Percentiles rank a stretch among this genome's conserved stretches.
Conservation (phyloP, 2,329 filamentous ascomycete species). For the Penicillium sp. region DNA sequence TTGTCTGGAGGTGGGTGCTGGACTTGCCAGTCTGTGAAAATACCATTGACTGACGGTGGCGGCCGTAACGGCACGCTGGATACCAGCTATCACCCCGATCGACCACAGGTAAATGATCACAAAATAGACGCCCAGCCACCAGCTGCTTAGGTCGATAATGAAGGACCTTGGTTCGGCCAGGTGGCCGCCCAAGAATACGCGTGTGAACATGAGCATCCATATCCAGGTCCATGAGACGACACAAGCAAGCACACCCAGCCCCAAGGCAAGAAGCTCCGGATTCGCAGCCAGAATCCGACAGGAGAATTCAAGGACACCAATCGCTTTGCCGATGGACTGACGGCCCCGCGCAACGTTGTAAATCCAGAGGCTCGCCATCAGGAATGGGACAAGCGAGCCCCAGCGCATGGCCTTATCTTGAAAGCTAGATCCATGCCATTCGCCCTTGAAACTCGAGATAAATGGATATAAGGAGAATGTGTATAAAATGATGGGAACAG, state of each 20-base stretch:
- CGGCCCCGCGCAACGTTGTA: slow-evolving; percentile 81
- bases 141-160: slow-evolving; percentile 82
- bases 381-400: slow-evolving; percentile 73
- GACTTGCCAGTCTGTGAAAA: slow-evolving; percentile 84
- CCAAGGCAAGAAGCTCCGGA: slow-evolving; percentile 78
- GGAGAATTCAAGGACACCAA: slow-evolving; percentile 88
- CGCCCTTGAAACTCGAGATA: slow-evolving; percentile 81
- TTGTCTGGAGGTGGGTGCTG: slow-evolving; percentile 73
- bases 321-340: slow-evolving; percentile 75
- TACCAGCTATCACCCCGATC: slow-evolving; percentile 77
- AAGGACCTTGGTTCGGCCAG: slow-evolving; percentile 65
- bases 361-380: slow-evolving; percentile 74
- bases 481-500: slow-evolving; percentile 81
- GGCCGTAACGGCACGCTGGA: slow-evolving; percentile 88
- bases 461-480: slow-evolving; percentile 92
- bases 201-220: slow-evolving; percentile 95
- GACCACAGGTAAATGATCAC: slow-evolving; percentile 96
- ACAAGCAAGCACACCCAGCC: slow-evolving; percentile 70
- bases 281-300: slow-evolving; percentile 85
- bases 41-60: slow-evolving; percentile 99
- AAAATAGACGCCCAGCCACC: slow-evolving; percentile 94
- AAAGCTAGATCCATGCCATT: slow-evolving; percentile 70
- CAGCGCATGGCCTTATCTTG: slow-evolving; percentile 91
- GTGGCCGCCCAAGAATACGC: slow-evolving; percentile 91
- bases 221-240: slow-evolving; percentile 91